Percentiles rank a stretch among this genome's conserved stretches.
Conservation (phyloP, 2,329 filamentous ascomycete species). For the Xylariaceae sp. region DNA sequence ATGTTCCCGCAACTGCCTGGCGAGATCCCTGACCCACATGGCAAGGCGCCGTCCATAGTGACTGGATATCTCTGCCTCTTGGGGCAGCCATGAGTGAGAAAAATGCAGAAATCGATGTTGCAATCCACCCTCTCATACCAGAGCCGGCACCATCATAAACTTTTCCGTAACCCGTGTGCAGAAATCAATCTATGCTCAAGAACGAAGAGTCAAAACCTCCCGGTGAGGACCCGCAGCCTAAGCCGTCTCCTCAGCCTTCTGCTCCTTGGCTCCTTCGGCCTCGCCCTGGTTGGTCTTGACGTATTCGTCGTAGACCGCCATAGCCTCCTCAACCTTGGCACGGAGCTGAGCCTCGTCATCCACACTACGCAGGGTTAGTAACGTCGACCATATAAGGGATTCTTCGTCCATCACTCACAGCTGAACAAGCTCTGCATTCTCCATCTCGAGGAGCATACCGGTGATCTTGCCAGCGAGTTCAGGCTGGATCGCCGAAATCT, state of each 20-base stretch:
- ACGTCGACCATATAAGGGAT: not conserved
- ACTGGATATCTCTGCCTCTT: slow-evolving; percentile 11
- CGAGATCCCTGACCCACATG: slow-evolving; percentile 18
- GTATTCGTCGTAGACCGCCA: slow-evolving; percentile 97
- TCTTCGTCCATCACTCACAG: slow-evolving; percentile 63
- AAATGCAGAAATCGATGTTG: slow-evolving; percentile 31
- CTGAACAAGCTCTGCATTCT: slow-evolving; percentile 87
- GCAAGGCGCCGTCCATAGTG: slow-evolving; percentile 11
- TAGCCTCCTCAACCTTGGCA: slow-evolving; percentile 94
- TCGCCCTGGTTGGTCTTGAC: slow-evolving; percentile 74
- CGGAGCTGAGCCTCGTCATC: slow-evolving; percentile 85
- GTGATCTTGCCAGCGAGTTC: slow-evolving; percentile 99
- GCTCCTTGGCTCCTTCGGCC: slow-evolving; percentile 42
- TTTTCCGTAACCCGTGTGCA: slow-evolving; percentile 30
- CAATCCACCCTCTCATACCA: slow-evolving; percentile 15
- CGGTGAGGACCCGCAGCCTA: slow-evolving; percentile 25
- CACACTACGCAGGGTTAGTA: slow-evolving; percentile 53
- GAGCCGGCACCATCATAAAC: slow-evolving; percentile 26
- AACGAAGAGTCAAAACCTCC: slow-evolving; percentile 12
- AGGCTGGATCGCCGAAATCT: slow-evolving; percentile 91
- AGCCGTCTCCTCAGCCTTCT: slow-evolving; percentile 48
- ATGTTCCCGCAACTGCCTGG: slow-evolving; percentile 19
- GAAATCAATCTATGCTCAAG: slow-evolving; percentile 21
- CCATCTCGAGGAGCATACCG: slow-evolving; percentile 99
- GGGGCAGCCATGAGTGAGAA: slow-evolving; percentile 15